A percentile compares a stretch with the other conserved stretches of the same genome.
Evolutionary conservation across 2,329 filamentous ascomycete species (phyloP).

Genomic region (Penicillium sp.): DNA sequence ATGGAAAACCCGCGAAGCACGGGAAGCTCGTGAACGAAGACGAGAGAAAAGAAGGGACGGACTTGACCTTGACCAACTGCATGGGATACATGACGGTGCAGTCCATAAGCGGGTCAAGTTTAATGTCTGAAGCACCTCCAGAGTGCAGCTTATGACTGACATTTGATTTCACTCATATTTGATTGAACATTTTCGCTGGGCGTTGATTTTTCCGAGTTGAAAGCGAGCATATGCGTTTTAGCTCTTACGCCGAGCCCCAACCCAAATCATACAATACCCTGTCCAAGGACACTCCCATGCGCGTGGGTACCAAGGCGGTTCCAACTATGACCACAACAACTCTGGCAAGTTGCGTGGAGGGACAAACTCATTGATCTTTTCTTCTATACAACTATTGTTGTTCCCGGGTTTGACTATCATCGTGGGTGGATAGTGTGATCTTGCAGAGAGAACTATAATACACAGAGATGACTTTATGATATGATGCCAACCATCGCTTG

Average conservation of each 20-base stretch:
- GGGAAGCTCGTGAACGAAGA: slow-evolving; percentile 59
- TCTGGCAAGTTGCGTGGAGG: no score
- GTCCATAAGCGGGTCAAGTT: slow-evolving; percentile 46
- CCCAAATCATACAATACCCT: no score
- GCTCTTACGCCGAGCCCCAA: background rate
- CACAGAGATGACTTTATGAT: slow-evolving; percentile 28
- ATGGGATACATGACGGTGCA: slow-evolving; percentile 29
- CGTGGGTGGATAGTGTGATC: slow-evolving; percentile 13
- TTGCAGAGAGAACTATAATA: slow-evolving; percentile 23
- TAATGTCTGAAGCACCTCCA: slow-evolving; percentile 28
- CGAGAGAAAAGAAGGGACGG: slow-evolving; percentile 51
- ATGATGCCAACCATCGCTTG: slow-evolving; percentile 15
- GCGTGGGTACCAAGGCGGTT: no score
- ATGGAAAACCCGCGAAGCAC: slow-evolving; percentile 60
- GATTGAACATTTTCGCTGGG: background rate
- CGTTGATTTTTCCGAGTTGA: slow-evolving; percentile 1
- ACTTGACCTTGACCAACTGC: slow-evolving; percentile 26
- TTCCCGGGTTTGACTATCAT: background rate
- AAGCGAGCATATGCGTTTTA: slow-evolving; percentile 3
- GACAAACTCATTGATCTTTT: background rate
- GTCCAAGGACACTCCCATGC: no score
- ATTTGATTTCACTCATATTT: background rate
- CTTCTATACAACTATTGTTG: background rate
- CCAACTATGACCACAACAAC: no score
- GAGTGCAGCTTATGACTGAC: background rate